A percentile compares a stretch with the other conserved stretches of the same genome.
These are phyloP conservation scores for Lunasporangiospora selenospora DNA, from an alignment of 192 early-diverging fungal species.

Conservation along the genomic window DNA sequence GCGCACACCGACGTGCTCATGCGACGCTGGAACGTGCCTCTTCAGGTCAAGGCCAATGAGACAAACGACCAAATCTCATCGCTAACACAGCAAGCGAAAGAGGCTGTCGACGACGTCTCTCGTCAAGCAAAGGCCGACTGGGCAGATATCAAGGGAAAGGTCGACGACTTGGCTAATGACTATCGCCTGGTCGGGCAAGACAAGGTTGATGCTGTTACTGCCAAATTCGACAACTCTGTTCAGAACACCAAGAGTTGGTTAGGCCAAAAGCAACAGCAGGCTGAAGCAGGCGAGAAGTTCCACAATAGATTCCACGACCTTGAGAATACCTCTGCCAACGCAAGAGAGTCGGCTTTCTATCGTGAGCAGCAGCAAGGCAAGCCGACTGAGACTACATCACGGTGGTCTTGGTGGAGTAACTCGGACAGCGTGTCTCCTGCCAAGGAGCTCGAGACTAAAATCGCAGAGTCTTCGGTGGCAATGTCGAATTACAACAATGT, in stretches of 20 bases:
- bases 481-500: too few relatives aligned
- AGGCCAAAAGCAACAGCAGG: background rate
- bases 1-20: conserved; percentile 14
- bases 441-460: background rate
- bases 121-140: conserved; percentile 10
- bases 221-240: background rate
- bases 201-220: conserved; percentile 4
- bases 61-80: too few relatives aligned
- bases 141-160: conserved; percentile 24
- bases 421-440: background rate
- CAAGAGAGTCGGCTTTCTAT: conserved; percentile 9
- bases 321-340: background rate
- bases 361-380: conserved; percentile 18
- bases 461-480: too few relatives aligned
- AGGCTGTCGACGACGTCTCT: conserved; percentile 13
- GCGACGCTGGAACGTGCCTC: background rate
- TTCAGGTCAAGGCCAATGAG: too few relatives aligned
- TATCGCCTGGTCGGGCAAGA: conserved; percentile 12
- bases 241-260: conserved; percentile 4
- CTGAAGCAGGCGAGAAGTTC: conserved; percentile 8
- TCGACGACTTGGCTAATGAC: conserved; percentile 12
- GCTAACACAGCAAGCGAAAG: too few relatives aligned
- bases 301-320: conserved; percentile 19
- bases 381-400: conserved; percentile 22
- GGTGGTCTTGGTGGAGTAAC: conserved; percentile 32